These are phyloP conservation scores for Colletotrichum endophyticum DNA, from an alignment of 2,329 filamentous ascomycete genomes.

Conservation along the genomic window DNA sequence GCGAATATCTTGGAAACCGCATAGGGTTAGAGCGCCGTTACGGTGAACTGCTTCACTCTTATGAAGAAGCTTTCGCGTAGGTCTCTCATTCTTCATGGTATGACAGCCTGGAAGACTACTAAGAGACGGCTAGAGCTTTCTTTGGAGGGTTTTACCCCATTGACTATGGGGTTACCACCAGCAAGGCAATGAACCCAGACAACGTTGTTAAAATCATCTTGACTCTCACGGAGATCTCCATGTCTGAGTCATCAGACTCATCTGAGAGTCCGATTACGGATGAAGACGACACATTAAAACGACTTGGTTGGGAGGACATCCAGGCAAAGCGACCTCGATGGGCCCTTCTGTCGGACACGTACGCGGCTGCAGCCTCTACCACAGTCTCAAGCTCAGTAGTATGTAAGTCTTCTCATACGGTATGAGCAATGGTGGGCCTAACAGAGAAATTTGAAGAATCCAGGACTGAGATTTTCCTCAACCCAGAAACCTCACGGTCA, in stretches of 20 bases:
- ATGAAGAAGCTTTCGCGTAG: conserved; percentile 22
- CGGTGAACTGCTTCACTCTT: conserved; percentile 22
- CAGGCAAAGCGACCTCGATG: conserved; percentile 25
- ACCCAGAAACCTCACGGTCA: conserved; percentile 8
- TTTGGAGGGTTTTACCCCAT: conserved; percentile 26
- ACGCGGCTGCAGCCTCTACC: conserved; percentile 24
- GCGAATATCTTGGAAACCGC: conserved; percentile 25
- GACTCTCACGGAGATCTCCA: conserved; percentile 20
- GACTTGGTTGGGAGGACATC: conserved; percentile 24
- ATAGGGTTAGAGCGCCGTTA: conserved; percentile 25
- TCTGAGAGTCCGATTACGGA: conserved; percentile 20
- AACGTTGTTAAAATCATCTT: conserved; percentile 24
- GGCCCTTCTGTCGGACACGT: conserved; percentile 25
- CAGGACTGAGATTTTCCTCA: not conserved
- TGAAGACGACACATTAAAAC: conserved; percentile 18
- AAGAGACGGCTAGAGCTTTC: not conserved
- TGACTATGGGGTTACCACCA: conserved; percentile 23
- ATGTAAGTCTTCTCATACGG: not conserved
- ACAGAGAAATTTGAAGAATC: not conserved
- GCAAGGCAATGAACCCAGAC: conserved; percentile 22
- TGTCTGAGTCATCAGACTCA: conserved; percentile 18
- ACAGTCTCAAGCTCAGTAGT: conserved; percentile 20
- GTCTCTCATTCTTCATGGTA: rapidly evolving
- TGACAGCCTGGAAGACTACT: not conserved
- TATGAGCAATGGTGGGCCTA: not conserved